Evolutionary conservation across 768 basidiomycete genomes (phyloP).

Genomic region (Kwoniella shandongensis): DNA sequence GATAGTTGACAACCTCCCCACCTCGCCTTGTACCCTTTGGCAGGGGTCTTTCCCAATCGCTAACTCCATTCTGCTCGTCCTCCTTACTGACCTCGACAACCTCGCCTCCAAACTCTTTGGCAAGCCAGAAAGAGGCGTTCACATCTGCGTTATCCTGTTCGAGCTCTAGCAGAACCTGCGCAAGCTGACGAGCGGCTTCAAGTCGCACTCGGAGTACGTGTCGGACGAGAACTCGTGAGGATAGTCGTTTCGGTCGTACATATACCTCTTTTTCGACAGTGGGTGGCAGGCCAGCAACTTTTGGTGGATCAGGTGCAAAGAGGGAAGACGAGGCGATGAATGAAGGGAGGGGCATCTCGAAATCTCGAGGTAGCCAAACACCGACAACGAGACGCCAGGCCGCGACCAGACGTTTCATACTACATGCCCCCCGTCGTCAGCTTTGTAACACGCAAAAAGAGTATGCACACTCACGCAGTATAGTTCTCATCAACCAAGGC

Average conservation of each 20-base stretch:
- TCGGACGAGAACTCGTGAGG: slow-evolving; percentile 78
- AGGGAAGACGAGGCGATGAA: slow-evolving; percentile 53
- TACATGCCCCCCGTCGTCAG: no score
- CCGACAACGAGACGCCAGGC: slow-evolving; percentile 97
- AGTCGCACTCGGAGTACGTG: slow-evolving; percentile 85
- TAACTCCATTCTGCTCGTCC: slow-evolving; percentile 51
- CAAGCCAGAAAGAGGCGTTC: slow-evolving; percentile 54
- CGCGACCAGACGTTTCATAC: slow-evolving; percentile 80
- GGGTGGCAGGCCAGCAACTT: slow-evolving; percentile 39
- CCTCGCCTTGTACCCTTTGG: slow-evolving; percentile 59
- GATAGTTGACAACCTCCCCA: slow-evolving; percentile 69
- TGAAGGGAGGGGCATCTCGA: slow-evolving; percentile 75
- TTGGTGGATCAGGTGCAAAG: slow-evolving; percentile 39
- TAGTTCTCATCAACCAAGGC: slow-evolving; percentile 84
- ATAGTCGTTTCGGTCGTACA: slow-evolving; percentile 56
- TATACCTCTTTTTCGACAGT: slow-evolving; percentile 29
- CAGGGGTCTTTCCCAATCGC: slow-evolving; percentile 49
- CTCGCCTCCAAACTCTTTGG: slow-evolving; percentile 37
- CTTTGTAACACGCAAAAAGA: neutral
- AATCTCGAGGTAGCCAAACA: slow-evolving; percentile 81
- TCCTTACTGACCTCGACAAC: slow-evolving; percentile 35
- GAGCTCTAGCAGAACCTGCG: slow-evolving; percentile 68
- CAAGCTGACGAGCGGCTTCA: slow-evolving; percentile 74
- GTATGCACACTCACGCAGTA: slow-evolving; percentile 62
- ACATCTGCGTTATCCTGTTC: slow-evolving; percentile 51